phyloP scores from a whole-genome alignment of 345 rosid species.

The Garcia nutans region DNA sequence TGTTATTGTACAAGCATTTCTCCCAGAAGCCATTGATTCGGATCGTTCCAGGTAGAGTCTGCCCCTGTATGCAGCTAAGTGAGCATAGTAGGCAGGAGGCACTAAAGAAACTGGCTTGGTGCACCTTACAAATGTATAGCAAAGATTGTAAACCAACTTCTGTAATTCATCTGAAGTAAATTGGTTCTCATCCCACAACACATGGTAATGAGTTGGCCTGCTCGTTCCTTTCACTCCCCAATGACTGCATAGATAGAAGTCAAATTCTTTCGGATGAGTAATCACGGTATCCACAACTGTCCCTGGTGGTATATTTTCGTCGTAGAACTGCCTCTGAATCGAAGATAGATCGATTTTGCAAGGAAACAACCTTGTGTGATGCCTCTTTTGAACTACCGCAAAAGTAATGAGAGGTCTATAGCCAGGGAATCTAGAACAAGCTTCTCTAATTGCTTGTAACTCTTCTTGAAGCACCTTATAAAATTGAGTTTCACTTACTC shows the following conservation, averaged over 20 bases:
- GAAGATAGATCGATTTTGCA: constrained; percentile 40
- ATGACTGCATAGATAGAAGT: constrained; percentile 92
- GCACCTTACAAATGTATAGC: constrained; percentile 89
- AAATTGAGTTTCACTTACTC: constrained; percentile 94
- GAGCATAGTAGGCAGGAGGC: constrained; percentile 94
- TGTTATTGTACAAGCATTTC: constrained; percentile 48
- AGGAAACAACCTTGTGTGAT: constrained; percentile 83
- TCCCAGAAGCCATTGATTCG: constrained; percentile 36
- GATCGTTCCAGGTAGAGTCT: constrained; percentile 85
- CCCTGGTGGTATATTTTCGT: constrained; percentile 84
- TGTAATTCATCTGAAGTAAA: constrained; percentile 93
- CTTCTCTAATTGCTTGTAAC: constrained; percentile 61
- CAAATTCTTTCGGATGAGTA: constrained; percentile 88
- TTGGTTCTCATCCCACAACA: constrained; percentile 77
- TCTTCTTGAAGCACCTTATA: constrained; percentile 73
- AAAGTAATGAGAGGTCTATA: constrained; percentile 79
- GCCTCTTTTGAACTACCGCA: constrained; percentile 89
- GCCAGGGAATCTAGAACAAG: constrained; percentile 55
- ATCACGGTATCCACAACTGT: constrained; percentile 89
- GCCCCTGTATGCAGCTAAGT: constrained; percentile 93
- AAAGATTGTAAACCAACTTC: constrained; percentile 77
- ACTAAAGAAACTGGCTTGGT: constrained; percentile 92
- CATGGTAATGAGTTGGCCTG: constrained; percentile 88
- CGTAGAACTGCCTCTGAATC: constrained; percentile 25
- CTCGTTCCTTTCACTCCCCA: constrained; percentile 95